phyloP scores from a whole-genome alignment of 805 yeast genomes.

The Candida alai region DNA sequence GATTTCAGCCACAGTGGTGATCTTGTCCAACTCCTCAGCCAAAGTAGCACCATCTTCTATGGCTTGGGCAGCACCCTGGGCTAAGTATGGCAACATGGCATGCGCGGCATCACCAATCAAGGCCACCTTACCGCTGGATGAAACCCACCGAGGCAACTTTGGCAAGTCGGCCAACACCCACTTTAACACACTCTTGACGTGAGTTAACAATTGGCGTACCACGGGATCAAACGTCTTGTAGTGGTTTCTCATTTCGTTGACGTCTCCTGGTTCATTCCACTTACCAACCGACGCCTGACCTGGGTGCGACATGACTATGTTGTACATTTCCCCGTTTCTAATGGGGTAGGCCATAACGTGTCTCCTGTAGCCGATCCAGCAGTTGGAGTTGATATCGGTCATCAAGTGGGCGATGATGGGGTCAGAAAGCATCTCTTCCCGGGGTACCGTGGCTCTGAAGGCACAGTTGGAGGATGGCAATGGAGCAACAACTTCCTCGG shows the following conservation, averaged over 20 bases:
- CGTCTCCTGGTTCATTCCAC: slow-evolving; percentile 15
- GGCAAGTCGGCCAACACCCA: slow-evolving; percentile 18
- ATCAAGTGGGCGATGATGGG: slow-evolving; percentile 13
- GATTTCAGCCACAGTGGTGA: slow-evolving; percentile 5
- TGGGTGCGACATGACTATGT: slow-evolving; percentile 15
- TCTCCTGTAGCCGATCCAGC: slow-evolving; percentile 16
- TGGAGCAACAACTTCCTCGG: slow-evolving; percentile 10
- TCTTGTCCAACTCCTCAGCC: slow-evolving; percentile 11
- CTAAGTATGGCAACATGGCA: slow-evolving; percentile 20
- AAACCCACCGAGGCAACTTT: slow-evolving; percentile 14
- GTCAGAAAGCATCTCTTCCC: slow-evolving; percentile 13
- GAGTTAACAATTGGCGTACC: slow-evolving; percentile 12
- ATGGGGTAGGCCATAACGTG: slow-evolving; percentile 17
- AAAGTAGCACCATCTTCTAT: slow-evolving; percentile 20
- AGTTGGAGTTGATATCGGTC: slow-evolving; percentile 15
- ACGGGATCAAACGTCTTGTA: slow-evolving; percentile 14
- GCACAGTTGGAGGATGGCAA: slow-evolving; percentile 11
- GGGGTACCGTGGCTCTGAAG: slow-evolving; percentile 11
- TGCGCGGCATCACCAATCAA: slow-evolving; percentile 23
- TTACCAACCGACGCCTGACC: slow-evolving; percentile 13
- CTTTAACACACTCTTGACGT: slow-evolving; percentile 14
- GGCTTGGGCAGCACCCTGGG: slow-evolving; percentile 22
- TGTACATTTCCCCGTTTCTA: slow-evolving; percentile 13
- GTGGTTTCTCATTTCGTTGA: slow-evolving; percentile 11
- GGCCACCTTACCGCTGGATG: slow-evolving; percentile 14